Conservation (phyloP, 73 alveolate genomes). For the Paramecium tetraurelia region DNA sequence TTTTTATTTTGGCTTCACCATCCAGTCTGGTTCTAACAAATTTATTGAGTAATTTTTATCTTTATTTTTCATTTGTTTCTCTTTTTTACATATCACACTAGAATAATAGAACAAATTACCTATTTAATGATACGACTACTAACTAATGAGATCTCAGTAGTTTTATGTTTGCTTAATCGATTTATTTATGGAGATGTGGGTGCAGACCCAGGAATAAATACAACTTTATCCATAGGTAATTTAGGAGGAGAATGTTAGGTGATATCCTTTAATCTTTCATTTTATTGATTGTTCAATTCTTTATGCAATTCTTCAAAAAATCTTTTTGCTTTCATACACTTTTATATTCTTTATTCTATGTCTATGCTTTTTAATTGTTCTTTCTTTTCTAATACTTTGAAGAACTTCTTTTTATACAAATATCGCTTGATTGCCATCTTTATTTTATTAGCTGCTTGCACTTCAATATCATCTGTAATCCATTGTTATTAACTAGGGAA, state of each 20-base stretch:
- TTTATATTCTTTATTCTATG: neutral
- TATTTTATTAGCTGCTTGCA: conserved; percentile 12
- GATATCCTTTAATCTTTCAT: neutral
- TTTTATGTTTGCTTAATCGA: neutral
- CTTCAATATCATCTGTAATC: neutral
- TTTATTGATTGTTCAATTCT: neutral
- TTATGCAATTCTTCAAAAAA: conserved; percentile 28
- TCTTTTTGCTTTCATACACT: neutral
- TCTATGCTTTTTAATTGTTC: neutral
- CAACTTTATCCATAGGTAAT: neutral
- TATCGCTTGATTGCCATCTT: conserved; percentile 11
- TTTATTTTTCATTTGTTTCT: neutral
- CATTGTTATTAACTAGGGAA: neutral
- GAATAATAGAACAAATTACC: neutral
- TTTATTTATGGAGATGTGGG: neutral
- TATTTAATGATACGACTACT: neutral
- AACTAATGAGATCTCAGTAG: neutral
- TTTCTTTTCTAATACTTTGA: neutral
- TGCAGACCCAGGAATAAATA: neutral
- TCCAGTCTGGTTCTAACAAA: neutral
- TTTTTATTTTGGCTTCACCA: neutral
- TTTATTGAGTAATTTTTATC: neutral
- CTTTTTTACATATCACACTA: neutral
- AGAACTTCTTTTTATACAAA: neutral
- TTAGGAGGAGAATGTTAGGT: conserved; percentile 8